These are phyloP conservation scores for Phytophthora megakarya DNA, from an alignment of 352 stramenopile species.

Conservation along the genomic window DNA sequence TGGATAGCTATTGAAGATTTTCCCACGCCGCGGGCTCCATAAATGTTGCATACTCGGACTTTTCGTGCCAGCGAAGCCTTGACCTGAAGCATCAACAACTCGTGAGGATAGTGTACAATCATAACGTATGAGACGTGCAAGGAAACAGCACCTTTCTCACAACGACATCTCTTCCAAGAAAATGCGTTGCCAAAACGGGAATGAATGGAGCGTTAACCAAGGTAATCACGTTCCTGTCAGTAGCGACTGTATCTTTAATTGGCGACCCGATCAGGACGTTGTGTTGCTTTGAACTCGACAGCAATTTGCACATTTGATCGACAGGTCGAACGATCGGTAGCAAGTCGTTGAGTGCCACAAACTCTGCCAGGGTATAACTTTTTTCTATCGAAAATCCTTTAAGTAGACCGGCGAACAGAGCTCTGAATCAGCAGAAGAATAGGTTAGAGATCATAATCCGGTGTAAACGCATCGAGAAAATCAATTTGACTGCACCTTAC, in stretches of 20 bases:
- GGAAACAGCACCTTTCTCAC: conserved; percentile 47
- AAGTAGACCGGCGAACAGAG: conserved; percentile 53
- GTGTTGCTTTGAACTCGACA: conserved; percentile 29
- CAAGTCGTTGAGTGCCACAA: conserved; percentile 50
- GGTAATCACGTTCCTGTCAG: conserved; percentile 31
- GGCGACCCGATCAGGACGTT: conserved; percentile 29
- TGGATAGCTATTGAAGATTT: conserved; percentile 68
- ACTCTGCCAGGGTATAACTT: conserved; percentile 41
- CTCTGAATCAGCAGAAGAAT: conserved; percentile 32
- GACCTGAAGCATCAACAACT: conserved; percentile 29
- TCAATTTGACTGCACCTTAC: conserved; percentile 42
- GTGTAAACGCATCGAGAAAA: neutral
- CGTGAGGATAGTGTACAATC: conserved; percentile 1
- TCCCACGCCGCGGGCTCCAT: conserved; percentile 49
- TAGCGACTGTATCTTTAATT: conserved; percentile 1
- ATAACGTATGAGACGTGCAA: neutral
- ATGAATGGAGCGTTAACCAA: conserved; percentile 57
- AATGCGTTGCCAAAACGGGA: conserved; percentile 56
- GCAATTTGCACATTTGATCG: conserved; percentile 42
- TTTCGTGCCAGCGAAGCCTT: conserved; percentile 37
- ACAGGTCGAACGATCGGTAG: conserved; percentile 26
- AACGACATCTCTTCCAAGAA: conserved; percentile 53
- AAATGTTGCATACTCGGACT: conserved; percentile 56
- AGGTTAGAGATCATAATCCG: conserved; percentile 5
- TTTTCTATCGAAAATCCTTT: conserved; percentile 49